A percentile compares a stretch with the other conserved stretches of the same genome.
These are phyloP conservation scores for Peronosclerospora sorghi DNA, from an alignment of 352 stramenopile species.

Conservation along the genomic window DNA sequence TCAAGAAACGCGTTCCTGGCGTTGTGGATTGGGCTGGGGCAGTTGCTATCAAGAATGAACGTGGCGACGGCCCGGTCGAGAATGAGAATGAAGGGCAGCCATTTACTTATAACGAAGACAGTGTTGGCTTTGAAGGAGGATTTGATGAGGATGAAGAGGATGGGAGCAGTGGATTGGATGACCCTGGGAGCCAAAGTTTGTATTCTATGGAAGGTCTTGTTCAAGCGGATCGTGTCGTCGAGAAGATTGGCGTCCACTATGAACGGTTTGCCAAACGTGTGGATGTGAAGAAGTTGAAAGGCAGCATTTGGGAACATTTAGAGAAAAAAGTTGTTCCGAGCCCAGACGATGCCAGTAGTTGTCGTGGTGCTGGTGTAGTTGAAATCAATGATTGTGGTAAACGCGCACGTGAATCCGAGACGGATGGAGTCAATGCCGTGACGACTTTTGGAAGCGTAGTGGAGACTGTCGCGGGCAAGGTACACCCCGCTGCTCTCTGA, in stretches of 20 bases:
- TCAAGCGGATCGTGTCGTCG: conserved; percentile 85
- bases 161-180: conserved; percentile 15
- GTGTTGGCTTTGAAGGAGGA: conserved; percentile 22
- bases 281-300: conserved; percentile 95
- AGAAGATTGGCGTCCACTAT: conserved; percentile 92
- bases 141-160: conserved; percentile 36
- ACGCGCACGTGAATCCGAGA: conserved; percentile 11
- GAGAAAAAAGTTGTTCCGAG: conserved; percentile 26
- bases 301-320: conserved; percentile 87
- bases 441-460: conserved; percentile 88
- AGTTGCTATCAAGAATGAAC: conserved; percentile 8
- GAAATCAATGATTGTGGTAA: conserved; percentile 26
- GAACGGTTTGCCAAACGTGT: conserved; percentile 93
- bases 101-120: conserved; percentile 34
- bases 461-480: conserved; percentile 74
- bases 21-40: conserved; percentile 6
- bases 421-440: conserved; percentile 15
- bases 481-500: conserved; percentile 22
- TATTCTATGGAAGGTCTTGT: conserved; percentile 60
- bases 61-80: conserved; percentile 9
- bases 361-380: not conserved
- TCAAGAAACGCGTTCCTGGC: conserved; percentile 24
- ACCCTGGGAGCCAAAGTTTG: conserved; percentile 14
- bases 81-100: conserved; percentile 10
- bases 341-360: not conserved